A percentile compares a stretch with the other conserved stretches of the same genome.
Conservation (phyloP, 1,284 basidiomycete species). For the Apiotrichum sp. region DNA sequence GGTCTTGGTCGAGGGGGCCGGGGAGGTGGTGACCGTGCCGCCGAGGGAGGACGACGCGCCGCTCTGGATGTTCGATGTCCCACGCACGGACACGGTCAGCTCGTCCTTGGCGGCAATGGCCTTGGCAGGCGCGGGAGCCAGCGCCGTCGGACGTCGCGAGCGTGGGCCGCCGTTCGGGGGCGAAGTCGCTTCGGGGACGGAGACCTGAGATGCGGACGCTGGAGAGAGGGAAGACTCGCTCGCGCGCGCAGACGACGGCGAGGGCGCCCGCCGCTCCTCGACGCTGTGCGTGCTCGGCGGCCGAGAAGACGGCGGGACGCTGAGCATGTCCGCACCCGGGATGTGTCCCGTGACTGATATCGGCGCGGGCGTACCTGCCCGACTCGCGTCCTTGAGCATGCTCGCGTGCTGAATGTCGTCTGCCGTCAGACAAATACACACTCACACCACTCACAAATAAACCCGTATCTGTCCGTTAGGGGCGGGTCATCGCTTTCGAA, state of each 20-base stretch:
- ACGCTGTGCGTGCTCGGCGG: not conserved
- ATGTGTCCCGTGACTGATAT: constrained; percentile 37
- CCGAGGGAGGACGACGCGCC: not conserved
- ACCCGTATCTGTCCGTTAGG: constrained; percentile 88
- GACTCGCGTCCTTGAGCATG: constrained; percentile 64
- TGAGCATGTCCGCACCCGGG: not conserved
- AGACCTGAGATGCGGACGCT: not conserved
- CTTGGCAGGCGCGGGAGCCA: constrained; percentile 45
- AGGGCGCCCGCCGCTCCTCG: not conserved
- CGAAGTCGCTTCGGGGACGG: not conserved
- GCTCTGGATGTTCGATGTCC: constrained; percentile 24
- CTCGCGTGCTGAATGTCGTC: constrained; percentile 75
- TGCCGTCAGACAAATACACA: constrained; percentile 28
- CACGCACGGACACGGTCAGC: constrained; percentile 39
- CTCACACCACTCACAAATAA: constrained; percentile 63
- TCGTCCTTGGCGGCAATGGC: constrained; percentile 41
- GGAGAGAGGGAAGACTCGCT: not conserved
- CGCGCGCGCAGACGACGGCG: not conserved
- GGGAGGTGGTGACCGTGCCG: constrained; percentile 4
- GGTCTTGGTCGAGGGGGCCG: constrained; percentile 4
- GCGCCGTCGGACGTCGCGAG: constrained; percentile 14
- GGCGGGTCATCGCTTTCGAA: constrained; percentile 58
- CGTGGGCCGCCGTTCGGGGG: constrained; percentile 1
- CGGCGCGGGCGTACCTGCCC: constrained; percentile 36
- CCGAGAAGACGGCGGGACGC: not conserved